Percentiles rank a stretch among this genome's conserved stretches.
Evolutionary conservation across 495 filamentous ascomycete genomes (phyloP).

Genomic region (Neurospora terricola): DNA sequence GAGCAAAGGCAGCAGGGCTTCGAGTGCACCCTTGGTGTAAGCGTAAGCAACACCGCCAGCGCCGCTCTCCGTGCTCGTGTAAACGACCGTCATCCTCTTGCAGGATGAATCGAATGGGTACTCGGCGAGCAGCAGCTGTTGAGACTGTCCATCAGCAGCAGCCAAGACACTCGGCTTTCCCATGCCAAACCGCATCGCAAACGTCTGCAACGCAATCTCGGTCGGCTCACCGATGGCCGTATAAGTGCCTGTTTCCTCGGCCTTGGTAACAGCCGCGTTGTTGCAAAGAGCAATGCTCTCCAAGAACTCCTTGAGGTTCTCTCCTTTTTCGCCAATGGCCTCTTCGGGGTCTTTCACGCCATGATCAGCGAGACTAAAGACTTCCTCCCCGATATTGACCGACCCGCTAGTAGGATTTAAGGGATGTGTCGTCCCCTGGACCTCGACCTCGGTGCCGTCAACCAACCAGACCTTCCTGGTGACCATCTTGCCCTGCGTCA

Average conservation of each 20-base stretch:
- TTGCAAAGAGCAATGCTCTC: constrained; percentile 26
- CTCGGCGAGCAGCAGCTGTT: constrained; percentile 45
- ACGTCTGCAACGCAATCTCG: constrained; percentile 75
- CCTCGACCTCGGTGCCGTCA: constrained; percentile 41
- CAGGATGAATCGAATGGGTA: constrained; percentile 73
- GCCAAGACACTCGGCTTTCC: constrained; percentile 41
- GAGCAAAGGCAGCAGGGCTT: constrained; percentile 59
- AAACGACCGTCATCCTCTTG: constrained; percentile 77
- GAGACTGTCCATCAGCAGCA: constrained; percentile 28
- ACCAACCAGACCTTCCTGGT: constrained; percentile 72
- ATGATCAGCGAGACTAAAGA: neutral
- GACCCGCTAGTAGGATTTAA: constrained; percentile 21
- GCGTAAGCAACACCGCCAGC: constrained; percentile 32
- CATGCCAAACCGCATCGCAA: constrained; percentile 60
- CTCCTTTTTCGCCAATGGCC: constrained; percentile 3
- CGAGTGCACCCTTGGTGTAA: constrained; percentile 72
- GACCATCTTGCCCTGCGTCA: constrained; percentile 69
- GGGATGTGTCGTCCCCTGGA: constrained; percentile 47
- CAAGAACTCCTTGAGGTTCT: constrained; percentile 12
- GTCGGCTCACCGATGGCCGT: constrained; percentile 67
- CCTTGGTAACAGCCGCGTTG: constrained; percentile 33
- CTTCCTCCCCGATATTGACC: constrained; percentile 9
- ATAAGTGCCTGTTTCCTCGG: constrained; percentile 28
- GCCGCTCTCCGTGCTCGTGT: constrained; percentile 20
- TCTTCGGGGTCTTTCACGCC: neutral